phyloP scores from a whole-genome alignment of 441 rosid species.

The Euphorbia celastroides region DNA sequence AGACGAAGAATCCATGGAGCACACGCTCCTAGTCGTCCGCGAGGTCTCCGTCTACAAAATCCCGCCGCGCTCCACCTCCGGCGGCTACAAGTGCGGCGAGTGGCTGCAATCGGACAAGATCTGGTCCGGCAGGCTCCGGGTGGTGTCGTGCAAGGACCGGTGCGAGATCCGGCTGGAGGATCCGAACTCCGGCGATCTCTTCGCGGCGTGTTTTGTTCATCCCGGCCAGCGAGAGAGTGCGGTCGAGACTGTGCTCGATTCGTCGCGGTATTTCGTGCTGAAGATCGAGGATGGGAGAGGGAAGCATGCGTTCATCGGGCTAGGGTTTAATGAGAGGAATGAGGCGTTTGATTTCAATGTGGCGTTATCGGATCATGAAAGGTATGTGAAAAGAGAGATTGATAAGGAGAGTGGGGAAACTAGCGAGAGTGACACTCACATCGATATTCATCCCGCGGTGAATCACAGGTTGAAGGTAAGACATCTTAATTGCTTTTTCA shows the following conservation, averaged over 20 bases:
- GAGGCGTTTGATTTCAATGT: constrained; percentile 99
- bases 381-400: constrained; percentile 71
- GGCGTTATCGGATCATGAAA: constrained; percentile 93
- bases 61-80: constrained; percentile 92
- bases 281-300: constrained; percentile 92
- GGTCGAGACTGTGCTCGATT: constrained; percentile 92
- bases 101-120: constrained; percentile 99
- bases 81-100: constrained; percentile 97
- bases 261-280: constrained; percentile 88
- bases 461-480: constrained; percentile 89
- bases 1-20: constrained; percentile 86
- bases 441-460: constrained; percentile 95
- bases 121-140: constrained; percentile 97
- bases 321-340: constrained; percentile 86
- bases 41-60: constrained; percentile 90
- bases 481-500: background rate
- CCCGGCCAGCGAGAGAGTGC: constrained; percentile 85
- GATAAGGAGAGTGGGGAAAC: constrained; percentile 72
- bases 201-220: constrained; percentile 86
- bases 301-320: constrained; percentile 88
- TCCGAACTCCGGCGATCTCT: constrained; percentile 80
- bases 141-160: constrained; percentile 86
- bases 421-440: constrained; percentile 53
- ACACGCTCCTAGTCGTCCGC: constrained; percentile 91
- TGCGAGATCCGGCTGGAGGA: constrained; percentile 99